A percentile compares a stretch with the other conserved stretches of the same genome.
phyloP scores from a whole-genome alignment of 805 yeast species.

The Suhomyces faveliae region DNA sequence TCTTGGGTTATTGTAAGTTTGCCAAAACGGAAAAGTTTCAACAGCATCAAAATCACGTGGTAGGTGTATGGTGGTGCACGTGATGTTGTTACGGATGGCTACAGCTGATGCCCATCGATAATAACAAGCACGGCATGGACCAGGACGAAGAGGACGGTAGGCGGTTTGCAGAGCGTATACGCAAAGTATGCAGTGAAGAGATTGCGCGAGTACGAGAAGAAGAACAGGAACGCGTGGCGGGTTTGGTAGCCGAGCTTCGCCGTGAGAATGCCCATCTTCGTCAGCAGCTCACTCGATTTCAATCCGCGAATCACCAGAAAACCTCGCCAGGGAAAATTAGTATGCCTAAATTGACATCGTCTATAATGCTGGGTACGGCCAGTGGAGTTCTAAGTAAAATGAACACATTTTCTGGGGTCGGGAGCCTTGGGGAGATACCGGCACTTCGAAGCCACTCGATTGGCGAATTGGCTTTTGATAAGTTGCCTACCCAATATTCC shows the following conservation, averaged over 20 bases:
- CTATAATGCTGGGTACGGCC: too few species aligned
- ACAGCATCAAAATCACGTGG: not conserved
- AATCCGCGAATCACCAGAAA: not conserved
- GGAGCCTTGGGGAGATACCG: conserved; percentile 9
- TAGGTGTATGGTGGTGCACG: not conserved
- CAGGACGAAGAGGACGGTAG: not conserved
- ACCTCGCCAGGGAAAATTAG: not conserved
- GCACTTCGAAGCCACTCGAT: conserved; percentile 12
- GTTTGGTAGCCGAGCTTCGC: not conserved
- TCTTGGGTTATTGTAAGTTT: not conserved
- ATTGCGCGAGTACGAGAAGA: not conserved
- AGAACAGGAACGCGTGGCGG: not conserved
- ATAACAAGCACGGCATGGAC: not conserved
- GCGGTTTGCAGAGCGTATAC: conserved; percentile 5
- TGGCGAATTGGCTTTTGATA: conserved; percentile 16
- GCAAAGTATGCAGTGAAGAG: not conserved
- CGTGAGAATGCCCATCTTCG: not conserved
- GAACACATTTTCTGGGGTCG: conserved; percentile 9
- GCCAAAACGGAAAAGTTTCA: not conserved
- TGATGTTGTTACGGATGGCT: not conserved
- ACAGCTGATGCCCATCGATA: not conserved
- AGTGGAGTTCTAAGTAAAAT: not conserved
- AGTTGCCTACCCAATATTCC: conserved; percentile 29
- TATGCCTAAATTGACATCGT: not conserved
- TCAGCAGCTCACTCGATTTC: not conserved